Conservation (phyloP, 1,284 basidiomycete species). For the Rhodotorula sp. region DNA sequence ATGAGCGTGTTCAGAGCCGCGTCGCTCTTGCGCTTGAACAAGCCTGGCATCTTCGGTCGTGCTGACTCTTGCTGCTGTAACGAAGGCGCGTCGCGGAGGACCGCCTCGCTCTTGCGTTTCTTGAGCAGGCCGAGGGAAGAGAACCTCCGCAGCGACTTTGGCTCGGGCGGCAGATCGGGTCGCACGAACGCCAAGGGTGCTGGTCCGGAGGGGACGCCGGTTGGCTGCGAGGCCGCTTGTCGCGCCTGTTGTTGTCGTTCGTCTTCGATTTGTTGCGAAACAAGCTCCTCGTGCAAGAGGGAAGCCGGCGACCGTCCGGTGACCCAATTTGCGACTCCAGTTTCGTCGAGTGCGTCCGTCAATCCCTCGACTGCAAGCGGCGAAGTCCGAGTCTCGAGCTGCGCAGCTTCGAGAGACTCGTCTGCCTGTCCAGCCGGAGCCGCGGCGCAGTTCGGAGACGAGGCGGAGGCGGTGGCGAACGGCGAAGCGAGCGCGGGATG, state of each 20-base stretch:
- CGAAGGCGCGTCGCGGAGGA: not conserved
- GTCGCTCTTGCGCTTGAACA: conserved; percentile 33
- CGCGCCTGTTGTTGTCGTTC: not conserved
- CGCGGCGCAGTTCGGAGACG: not conserved
- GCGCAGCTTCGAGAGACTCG: not conserved
- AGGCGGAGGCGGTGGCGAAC: conserved; percentile 3
- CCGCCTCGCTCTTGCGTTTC: conserved; percentile 26
- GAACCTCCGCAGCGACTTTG: conserved; percentile 17
- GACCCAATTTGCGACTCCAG: not conserved
- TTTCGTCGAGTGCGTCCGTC: not conserved
- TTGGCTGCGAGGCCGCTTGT: not conserved
- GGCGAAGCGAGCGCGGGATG: conserved; percentile 12
- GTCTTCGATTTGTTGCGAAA: not conserved
- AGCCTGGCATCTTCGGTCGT: not conserved
- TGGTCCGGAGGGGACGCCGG: not conserved
- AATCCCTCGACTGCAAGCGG: not conserved
- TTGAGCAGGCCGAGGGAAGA: conserved; percentile 27
- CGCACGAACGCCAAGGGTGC: not conserved
- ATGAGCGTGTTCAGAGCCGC: conserved; percentile 11
- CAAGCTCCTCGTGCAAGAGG: not conserved
- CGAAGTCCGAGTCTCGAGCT: too few species aligned
- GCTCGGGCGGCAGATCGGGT: not conserved
- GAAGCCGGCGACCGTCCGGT: not conserved
- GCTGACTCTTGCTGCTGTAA: not conserved
- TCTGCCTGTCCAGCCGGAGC: not conserved